Conservation (phyloP, 2,329 filamentous ascomycete species). For the Diplodia scrobiculata region DNA sequence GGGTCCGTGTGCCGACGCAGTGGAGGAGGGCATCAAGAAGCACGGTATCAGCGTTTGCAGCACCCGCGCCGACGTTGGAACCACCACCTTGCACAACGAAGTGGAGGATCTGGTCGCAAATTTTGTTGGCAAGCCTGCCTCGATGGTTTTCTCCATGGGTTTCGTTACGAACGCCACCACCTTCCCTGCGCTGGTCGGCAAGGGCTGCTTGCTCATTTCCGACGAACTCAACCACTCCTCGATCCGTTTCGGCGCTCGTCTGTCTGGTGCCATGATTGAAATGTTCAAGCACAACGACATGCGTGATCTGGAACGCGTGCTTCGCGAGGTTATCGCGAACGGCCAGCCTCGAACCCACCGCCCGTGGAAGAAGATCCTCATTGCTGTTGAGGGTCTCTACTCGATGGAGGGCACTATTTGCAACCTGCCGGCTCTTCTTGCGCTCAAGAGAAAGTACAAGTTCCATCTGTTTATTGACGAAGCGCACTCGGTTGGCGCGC, state of each 20-base stretch:
- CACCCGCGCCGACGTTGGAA: conserved; percentile 80
- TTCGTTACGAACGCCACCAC: conserved; percentile 93
- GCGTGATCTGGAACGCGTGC: conserved; percentile 76
- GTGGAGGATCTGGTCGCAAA: conserved; percentile 86
- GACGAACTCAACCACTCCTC: conserved; percentile 98
- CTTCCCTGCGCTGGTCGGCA: conserved; percentile 88
- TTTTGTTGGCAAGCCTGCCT: conserved; percentile 90
- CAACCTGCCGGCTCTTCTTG: conserved; percentile 86
- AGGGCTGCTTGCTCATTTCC: conserved; percentile 91
- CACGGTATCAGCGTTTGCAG: conserved; percentile 84
- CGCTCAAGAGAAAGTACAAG: conserved; percentile 93
- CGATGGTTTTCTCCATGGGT: conserved; percentile 99
- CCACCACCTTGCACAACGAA: conserved; percentile 81
- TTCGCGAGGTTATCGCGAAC: conserved; percentile 92
- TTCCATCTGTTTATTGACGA: conserved; percentile 95
- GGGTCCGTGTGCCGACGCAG: conserved; percentile 90
- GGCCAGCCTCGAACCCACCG: conserved; percentile 97
- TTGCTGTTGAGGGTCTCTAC: conserved; percentile 95
- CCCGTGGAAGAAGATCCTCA: conserved; percentile 98
- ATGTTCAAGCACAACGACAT: conserved; percentile 99
- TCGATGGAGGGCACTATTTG: conserved; percentile 99
- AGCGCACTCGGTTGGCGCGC: conserved; percentile 90
- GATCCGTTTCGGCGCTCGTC: conserved; percentile 89
- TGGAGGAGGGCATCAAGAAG: conserved; percentile 80
- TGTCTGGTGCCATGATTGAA: conserved; percentile 90